Conservation (phyloP, 306 rosid genomes). For the Sphenostylis stenocarpa region DNA sequence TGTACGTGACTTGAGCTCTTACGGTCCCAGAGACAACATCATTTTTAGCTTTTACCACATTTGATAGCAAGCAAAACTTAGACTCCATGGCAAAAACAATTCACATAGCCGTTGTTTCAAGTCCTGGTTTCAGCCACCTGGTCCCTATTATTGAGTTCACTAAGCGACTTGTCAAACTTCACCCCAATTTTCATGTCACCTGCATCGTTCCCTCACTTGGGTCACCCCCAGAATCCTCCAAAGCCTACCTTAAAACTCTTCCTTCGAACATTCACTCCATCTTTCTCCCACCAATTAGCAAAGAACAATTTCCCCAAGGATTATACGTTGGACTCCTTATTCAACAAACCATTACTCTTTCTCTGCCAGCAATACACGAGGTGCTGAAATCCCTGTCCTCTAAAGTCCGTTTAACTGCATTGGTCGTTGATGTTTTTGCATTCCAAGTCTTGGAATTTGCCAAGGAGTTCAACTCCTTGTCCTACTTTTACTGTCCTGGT, state of each 20-base stretch:
- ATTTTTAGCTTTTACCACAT: neutral
- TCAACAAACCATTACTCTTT: slow-evolving; percentile 26
- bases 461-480: slow-evolving; percentile 27
- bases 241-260: slow-evolving; percentile 39
- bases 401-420: slow-evolving; percentile 14
- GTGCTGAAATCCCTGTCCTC: slow-evolving; percentile 23
- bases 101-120: slow-evolving; percentile 35
- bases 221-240: slow-evolving; percentile 28
- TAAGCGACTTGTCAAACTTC: slow-evolving; percentile 26
- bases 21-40: neutral
- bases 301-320: slow-evolving; percentile 29
- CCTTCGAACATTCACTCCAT: slow-evolving; percentile 45
- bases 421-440: slow-evolving; percentile 35
- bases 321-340: slow-evolving; percentile 1
- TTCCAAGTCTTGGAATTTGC: slow-evolving; percentile 30
- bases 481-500: slow-evolving; percentile 33
- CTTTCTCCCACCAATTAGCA: slow-evolving; percentile 42
- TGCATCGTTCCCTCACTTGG: slow-evolving; percentile 50
- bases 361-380: slow-evolving; percentile 29
- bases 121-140: slow-evolving; percentile 45
- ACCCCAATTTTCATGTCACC: slow-evolving; percentile 38
- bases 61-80: neutral
- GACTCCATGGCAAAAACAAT: slow-evolving; percentile 21
- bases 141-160: slow-evolving; percentile 43
- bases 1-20: neutral